Base-by-base conservation (phyloP, 2,329 filamentous ascomycete genomes). In the Ceratocystis cacaofunesta region DNA sequence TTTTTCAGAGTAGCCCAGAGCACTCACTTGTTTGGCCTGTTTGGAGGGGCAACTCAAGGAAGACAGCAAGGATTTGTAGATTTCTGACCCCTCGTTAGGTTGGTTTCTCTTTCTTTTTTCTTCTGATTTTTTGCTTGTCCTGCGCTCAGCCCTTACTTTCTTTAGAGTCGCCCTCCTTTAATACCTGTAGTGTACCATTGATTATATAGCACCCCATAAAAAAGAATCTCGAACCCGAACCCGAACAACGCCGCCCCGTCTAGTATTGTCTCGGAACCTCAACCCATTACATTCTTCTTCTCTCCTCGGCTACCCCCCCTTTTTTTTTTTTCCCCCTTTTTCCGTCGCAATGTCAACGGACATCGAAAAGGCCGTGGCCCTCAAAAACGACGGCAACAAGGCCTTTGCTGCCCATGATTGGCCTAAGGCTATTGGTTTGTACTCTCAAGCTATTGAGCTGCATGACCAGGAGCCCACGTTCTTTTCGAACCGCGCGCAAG, bases 371-470 rank as follows among this genome's bases (percentile, higher is more conserved):
- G 92, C 92, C 63, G 82, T 85, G 70, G 88, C 87, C 73, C 80
- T 95, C 71, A 99, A 99, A 79, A 88, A 95, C 76, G 83, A 95
- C 76, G 94, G 94, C 74, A 99, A 99, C 77, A 89, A 92, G 73
- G 91, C 91, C 64, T 97, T 97, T 77, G 85, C 86, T 66, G 80
- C 85, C 41, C 90, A 96, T 72, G 88, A 97, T 78, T 99, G 89
- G 88, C 83, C 82, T 10, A 78, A 81, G 2, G 94, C 94, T 6
- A 82, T 96, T 69, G 86, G 92, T 1, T 85, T 86, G 70, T 99
- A 99, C 76, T 85, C 85, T 65, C 83, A 95, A 76, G 92, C 92
- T 30, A 97, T 99, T 73, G 86, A 88, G 68, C 77, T 89, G 70
- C 86, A 96, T 76, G 84, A 87, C 73, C 81, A 88, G 70, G 88